Conservation (phyloP, 1,139 yeast genomes). For the Saccharomyces pastorianus region DNA sequence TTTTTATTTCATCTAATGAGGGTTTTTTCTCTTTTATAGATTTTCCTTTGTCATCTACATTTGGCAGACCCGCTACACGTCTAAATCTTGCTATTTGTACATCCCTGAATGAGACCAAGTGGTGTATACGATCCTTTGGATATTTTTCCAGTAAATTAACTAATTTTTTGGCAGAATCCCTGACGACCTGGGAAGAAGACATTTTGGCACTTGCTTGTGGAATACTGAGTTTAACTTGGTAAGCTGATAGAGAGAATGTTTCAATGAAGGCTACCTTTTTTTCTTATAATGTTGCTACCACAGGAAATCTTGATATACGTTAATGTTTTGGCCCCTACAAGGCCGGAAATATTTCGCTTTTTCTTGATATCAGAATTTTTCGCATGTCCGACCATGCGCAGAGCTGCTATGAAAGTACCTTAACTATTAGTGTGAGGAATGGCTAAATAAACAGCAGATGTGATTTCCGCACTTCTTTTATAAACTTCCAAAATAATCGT, state of each 20-base stretch:
- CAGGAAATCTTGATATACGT: not conserved
- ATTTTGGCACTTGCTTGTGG: not conserved
- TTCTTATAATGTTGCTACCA: not conserved
- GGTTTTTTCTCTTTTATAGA: slow-evolving; percentile 27
- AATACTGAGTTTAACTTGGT: not conserved
- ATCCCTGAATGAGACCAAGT: slow-evolving; percentile 60
- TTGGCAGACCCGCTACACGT: slow-evolving; percentile 36
- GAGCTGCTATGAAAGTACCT: not conserved
- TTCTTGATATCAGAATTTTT: not conserved
- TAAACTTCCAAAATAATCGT: not conserved
- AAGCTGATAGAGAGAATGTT: not conserved
- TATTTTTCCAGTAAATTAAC: slow-evolving; percentile 37
- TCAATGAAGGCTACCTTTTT: not conserved
- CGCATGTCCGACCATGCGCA: not conserved
- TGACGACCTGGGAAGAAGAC: slow-evolving; percentile 15
- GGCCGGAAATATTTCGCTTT: not conserved
- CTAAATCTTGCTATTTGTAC: slow-evolving; percentile 52
- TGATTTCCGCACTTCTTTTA: not conserved
- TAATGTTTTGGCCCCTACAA: not conserved
- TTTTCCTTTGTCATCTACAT: slow-evolving; percentile 24
- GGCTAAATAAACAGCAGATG: not conserved
- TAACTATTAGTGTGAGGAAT: not conserved
- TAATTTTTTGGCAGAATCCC: slow-evolving; percentile 37
- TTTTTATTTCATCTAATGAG: slow-evolving; percentile 29
- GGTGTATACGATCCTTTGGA: slow-evolving; percentile 61